These are phyloP conservation scores for Detonula confervacea DNA, from an alignment of 352 stramenopile genomes.

Conservation along the genomic window DNA sequence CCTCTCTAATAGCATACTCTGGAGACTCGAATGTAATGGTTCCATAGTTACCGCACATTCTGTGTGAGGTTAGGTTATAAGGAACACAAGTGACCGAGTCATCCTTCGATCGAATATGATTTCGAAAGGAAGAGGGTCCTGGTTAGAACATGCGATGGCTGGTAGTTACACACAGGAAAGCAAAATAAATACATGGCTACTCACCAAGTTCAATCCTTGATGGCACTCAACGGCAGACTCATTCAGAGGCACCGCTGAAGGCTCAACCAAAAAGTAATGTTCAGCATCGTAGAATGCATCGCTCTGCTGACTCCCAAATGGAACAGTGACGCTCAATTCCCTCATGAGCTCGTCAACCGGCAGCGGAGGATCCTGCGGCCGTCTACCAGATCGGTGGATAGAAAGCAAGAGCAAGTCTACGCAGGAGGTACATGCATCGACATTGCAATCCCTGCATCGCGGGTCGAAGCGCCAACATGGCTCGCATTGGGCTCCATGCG, in stretches of 20 bases:
- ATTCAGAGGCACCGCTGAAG: conserved; percentile 28
- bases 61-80: conserved; percentile 76
- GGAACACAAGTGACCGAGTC: conserved; percentile 44
- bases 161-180: no score
- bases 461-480: conserved; percentile 90
- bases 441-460: conserved; percentile 90
- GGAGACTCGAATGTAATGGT: conserved; percentile 90
- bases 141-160: no score
- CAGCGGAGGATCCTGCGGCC: conserved; percentile 84
- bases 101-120: no score
- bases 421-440: conserved; percentile 88
- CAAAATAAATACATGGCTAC: background rate
- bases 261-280: conserved; percentile 79
- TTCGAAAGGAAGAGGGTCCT: background rate
- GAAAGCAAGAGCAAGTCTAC: conserved; percentile 91
- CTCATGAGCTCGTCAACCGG: conserved; percentile 90
- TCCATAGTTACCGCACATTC: conserved; percentile 90
- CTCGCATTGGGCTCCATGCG: conserved; percentile 85
- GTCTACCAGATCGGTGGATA: conserved; percentile 89
- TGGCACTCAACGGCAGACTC: conserved; percentile 67
- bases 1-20: conserved; percentile 88
- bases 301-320: conserved; percentile 90
- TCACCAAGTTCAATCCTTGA: conserved; percentile 58
- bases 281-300: conserved; percentile 93
- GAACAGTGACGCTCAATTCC: conserved; percentile 90